Conservation (phyloP, 1,284 basidiomycete genomes). For the Ustilago trichophora region DNA sequence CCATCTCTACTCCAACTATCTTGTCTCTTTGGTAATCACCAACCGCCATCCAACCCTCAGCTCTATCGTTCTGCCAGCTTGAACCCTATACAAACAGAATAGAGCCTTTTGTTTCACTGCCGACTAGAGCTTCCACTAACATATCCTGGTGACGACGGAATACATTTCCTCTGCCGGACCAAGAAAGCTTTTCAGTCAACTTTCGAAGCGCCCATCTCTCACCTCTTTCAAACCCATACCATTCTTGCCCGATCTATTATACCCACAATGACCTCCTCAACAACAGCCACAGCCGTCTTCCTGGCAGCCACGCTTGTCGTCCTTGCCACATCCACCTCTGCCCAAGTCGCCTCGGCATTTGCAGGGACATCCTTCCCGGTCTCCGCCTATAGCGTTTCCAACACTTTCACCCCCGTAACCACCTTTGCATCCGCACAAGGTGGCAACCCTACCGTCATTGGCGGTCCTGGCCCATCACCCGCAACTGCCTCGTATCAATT, state of each 20-base stretch:
- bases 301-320: constrained; percentile 9
- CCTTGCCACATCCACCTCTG: constrained; percentile 8
- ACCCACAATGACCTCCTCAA: constrained; percentile 11
- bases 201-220: no score
- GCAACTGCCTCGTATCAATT: constrained; percentile 36
- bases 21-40: not conserved
- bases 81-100: no score
- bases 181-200: no score
- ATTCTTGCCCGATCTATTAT: not conserved
- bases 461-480: constrained; percentile 49
- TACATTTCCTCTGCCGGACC: no score
- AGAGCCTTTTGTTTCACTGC: no score
- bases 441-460: constrained; percentile 40
- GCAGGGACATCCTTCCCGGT: constrained; percentile 45
- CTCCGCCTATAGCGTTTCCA: constrained; percentile 18
- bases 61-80: no score
- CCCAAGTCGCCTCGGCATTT: constrained; percentile 28
- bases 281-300: constrained; percentile 16
- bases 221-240: no score
- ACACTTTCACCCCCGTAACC: constrained; percentile 51
- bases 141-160: no score
- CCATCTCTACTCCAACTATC: not conserved
- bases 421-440: constrained; percentile 38
- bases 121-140: no score
- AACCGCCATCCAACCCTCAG: no score